These are phyloP conservation scores for Claviceps digitariae DNA, from an alignment of 2,329 filamentous ascomycete genomes.

Conservation along the genomic window DNA sequence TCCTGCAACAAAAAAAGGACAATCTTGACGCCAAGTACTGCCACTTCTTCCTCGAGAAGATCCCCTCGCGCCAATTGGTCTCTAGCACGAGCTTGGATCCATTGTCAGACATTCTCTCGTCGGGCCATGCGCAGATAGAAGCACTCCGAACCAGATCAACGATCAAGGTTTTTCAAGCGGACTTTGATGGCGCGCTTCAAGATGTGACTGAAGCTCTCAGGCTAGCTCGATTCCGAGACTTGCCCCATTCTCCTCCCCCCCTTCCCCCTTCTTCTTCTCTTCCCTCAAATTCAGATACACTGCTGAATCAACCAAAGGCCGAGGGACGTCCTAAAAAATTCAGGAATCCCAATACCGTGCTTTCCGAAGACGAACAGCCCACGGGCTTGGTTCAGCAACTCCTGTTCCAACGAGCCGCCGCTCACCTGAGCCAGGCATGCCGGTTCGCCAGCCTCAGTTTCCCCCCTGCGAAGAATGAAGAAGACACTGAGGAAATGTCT, in stretches of 20 bases:
- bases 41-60: slow-evolving; percentile 90
- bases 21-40: slow-evolving; percentile 71
- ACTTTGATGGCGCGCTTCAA: slow-evolving; percentile 53
- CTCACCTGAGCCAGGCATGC: slow-evolving; percentile 60
- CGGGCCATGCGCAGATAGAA: slow-evolving; percentile 49
- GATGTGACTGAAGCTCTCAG: slow-evolving; percentile 58
- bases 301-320: neutral
- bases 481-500: neutral
- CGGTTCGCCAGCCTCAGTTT: slow-evolving; percentile 47
- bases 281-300: neutral
- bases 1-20: slow-evolving; percentile 54
- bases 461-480: neutral
- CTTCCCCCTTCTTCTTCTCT: neutral
- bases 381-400: slow-evolving; percentile 62
- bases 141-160: slow-evolving; percentile 60
- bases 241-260: neutral
- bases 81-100: slow-evolving; percentile 55
- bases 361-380: slow-evolving; percentile 43
- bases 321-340: neutral
- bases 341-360: slow-evolving; percentile 14
- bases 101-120: slow-evolving; percentile 53
- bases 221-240: slow-evolving; percentile 28
- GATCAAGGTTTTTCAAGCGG: slow-evolving; percentile 62
- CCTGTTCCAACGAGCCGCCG: slow-evolving; percentile 60
- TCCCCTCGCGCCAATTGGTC: slow-evolving; percentile 59